Base-by-base conservation (phyloP, 2,329 filamentous ascomycete genomes). In the Colletotrichum camelliae region DNA sequence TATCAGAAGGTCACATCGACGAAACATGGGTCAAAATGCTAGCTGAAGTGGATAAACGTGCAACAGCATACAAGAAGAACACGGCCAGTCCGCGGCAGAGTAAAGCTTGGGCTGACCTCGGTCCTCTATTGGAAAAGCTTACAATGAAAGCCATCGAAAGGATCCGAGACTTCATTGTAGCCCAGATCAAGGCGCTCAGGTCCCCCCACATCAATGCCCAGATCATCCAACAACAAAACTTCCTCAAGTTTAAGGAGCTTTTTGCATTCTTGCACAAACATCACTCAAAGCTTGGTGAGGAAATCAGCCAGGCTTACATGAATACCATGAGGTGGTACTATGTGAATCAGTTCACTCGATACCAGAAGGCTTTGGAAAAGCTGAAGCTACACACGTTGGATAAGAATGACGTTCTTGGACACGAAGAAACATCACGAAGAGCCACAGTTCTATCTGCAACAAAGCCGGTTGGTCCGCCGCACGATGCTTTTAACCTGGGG, bases 301-400 rank as follows among this genome's bases (percentile, higher is more conserved):
- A 99, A 84, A 98, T 99, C 78, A 93, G 93, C 10, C 94, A 95
- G 82, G 97, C 97, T 5, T 99, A 99, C 81, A 93, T 97, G 87
- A 98, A 98, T 83, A 99, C 97, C 0, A 99, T 99, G 95, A 92
- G 96, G 69, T 99, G 97, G 97, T 99, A 99, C 82, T 98, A 98
- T 82, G 86, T 94, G 69, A 97, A 94, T 78, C 95, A 98, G 83
- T 99, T 99, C 82, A 93, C 91, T 5, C 93, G 96, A 39, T 99
- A 99, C 83, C 92, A 94, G 78, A 93, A 93, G 79, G 93, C 97
- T 0, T 88, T 99, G 7, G 93, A 94, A 71, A 97, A 95, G 83
- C 89, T 99, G 76, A 96, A 94, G 81, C 84, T 98, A 4, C 96
- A 98, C 81, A 84, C 89, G 6, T 89, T 98, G 74, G 96, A 98